These are phyloP conservation scores for Phycomyces blakesleeanus DNA, from an alignment of 192 early-diverging fungal genomes.

Conservation along the genomic window DNA sequence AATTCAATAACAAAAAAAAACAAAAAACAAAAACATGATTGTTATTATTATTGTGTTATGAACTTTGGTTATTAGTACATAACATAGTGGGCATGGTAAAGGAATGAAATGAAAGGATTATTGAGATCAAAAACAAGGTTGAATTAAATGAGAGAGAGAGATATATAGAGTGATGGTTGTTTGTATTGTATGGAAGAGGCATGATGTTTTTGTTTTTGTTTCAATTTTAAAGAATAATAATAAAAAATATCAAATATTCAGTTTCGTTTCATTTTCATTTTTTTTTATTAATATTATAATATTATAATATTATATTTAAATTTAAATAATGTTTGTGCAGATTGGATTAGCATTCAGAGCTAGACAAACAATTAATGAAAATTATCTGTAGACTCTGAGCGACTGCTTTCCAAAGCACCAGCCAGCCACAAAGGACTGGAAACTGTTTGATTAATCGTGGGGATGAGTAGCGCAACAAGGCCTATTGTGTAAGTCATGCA, in stretches of 20 bases:
- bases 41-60: too few species aligned
- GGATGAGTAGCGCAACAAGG: slow-evolving; percentile 15
- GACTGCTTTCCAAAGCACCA: slow-evolving; percentile 14
- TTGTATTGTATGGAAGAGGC: too few species aligned
- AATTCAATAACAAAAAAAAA: too few species aligned
- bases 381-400: neutral
- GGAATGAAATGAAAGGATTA: too few species aligned
- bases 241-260: too few species aligned
- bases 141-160: too few species aligned
- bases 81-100: too few species aligned
- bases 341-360: slow-evolving; percentile 10
- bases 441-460: neutral
- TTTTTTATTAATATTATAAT: neutral
- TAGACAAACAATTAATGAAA: neutral
- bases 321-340: slow-evolving; percentile 11
- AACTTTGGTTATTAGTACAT: too few species aligned
- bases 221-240: too few species aligned
- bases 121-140: too few species aligned
- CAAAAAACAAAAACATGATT: too few species aligned
- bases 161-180: too few species aligned
- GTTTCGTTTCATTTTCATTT: neutral
- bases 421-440: neutral
- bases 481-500: slow-evolving; percentile 18
- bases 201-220: neutral
- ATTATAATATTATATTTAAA: neutral